phyloP scores from a whole-genome alignment of 495 filamentous ascomycete genomes.

The Penicillium goetzii region DNA sequence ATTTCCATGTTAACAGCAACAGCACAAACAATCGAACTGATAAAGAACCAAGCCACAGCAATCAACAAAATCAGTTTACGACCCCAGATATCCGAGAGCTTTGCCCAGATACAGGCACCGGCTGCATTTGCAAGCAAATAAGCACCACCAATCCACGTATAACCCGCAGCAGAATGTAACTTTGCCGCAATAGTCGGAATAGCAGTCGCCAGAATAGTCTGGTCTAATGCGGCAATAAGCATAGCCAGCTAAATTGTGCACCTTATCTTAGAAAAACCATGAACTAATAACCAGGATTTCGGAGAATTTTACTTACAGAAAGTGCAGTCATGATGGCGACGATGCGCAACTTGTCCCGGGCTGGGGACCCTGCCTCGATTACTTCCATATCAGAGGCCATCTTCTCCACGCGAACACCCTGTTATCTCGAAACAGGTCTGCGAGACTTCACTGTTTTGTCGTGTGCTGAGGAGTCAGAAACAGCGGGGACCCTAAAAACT shows the following conservation, averaged over 20 bases:
- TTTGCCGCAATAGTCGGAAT: conserved; percentile 61
- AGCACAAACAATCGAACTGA: conserved; percentile 53
- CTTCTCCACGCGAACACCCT: not conserved
- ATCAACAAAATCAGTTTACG: conserved; percentile 56
- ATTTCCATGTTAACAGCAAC: conserved; percentile 52
- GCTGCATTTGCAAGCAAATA: conserved; percentile 62
- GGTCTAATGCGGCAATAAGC: conserved; percentile 65
- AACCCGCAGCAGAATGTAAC: conserved; percentile 62
- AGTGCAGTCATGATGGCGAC: conserved; percentile 35
- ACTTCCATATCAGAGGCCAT: conserved; percentile 29
- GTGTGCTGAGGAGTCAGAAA: not conserved
- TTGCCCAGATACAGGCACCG: conserved; percentile 59
- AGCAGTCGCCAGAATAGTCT: conserved; percentile 65
- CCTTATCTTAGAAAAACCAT: not conserved
- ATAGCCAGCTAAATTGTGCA: conserved; percentile 24
- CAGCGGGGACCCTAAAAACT: not conserved
- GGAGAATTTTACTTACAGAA: conserved; percentile 22
- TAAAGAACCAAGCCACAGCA: conserved; percentile 49
- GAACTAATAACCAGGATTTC: conserved; percentile 5
- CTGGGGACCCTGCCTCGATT: conserved; percentile 15
- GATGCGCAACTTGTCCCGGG: conserved; percentile 28
- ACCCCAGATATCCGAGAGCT: conserved; percentile 64
- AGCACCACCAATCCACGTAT: conserved; percentile 69
- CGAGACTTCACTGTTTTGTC: not conserved
- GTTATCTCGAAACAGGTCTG: not conserved